A percentile compares a stretch with the other conserved stretches of the same genome.
Conservation (phyloP, 2,329 filamentous ascomycete genomes). For the Alternaria panax region DNA sequence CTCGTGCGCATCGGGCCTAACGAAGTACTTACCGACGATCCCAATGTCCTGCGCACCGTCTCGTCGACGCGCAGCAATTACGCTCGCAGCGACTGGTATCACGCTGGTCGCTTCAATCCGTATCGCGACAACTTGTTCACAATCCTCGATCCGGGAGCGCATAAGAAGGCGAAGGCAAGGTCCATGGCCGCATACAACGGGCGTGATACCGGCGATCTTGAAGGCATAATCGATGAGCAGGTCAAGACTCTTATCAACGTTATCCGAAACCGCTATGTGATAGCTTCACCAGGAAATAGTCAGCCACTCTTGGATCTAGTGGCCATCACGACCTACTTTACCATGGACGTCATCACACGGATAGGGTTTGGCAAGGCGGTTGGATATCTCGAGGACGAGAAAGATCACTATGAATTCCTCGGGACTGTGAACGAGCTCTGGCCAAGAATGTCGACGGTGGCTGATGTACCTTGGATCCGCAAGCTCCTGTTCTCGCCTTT, state of each 20-base stretch:
- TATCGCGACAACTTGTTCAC: slow-evolving; percentile 12
- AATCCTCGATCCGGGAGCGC: not conserved
- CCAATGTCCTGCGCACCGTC: slow-evolving; percentile 55
- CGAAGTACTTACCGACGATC: slow-evolving; percentile 57
- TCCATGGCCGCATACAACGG: slow-evolving; percentile 3
- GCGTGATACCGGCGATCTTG: slow-evolving; percentile 6
- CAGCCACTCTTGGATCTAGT: not conserved
- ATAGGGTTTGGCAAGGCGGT: slow-evolving; percentile 16
- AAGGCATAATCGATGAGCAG: slow-evolving; percentile 6
- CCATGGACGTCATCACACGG: slow-evolving; percentile 18
- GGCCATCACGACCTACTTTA: slow-evolving; percentile 9
- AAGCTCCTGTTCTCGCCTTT: slow-evolving; percentile 10
- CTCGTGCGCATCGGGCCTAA: slow-evolving; percentile 55
- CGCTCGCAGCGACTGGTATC: slow-evolving; percentile 11
- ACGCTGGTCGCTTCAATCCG: slow-evolving; percentile 6
- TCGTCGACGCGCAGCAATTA: slow-evolving; percentile 50
- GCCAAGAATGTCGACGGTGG: slow-evolving; percentile 8
- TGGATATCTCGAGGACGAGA: slow-evolving; percentile 13
- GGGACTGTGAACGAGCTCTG: not conserved
- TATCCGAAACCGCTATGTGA: slow-evolving; percentile 2
- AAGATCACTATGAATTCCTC: slow-evolving; percentile 14
- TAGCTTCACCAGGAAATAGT: not conserved
- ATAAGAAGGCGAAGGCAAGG: not conserved
- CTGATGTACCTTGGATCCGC: slow-evolving; percentile 13
- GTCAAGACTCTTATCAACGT: not conserved